These are phyloP conservation scores for Ruellia speciosa DNA, from an alignment of 305 asterid genomes.

Conservation along the genomic window DNA sequence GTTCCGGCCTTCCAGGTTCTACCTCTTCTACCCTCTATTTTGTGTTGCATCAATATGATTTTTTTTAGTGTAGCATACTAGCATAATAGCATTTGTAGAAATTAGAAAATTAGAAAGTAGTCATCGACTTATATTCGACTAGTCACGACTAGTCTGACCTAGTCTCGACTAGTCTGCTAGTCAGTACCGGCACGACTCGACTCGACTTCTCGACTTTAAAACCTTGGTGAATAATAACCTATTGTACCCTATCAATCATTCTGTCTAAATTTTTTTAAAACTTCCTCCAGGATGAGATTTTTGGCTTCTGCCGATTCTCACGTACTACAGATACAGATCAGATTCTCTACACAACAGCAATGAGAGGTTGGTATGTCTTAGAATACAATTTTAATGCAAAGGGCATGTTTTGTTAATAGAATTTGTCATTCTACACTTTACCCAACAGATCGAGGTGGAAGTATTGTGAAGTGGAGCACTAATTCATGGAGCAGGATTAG, in stretches of 20 bases:
- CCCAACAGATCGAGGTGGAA: conserved; percentile 46
- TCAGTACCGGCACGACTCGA: too few relatives aligned
- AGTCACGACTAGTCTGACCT: too few relatives aligned
- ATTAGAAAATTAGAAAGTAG: too few relatives aligned
- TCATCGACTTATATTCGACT: too few relatives aligned
- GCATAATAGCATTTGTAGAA: too few relatives aligned
- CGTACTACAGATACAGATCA: conserved; percentile 43
- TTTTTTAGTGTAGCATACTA: too few relatives aligned
- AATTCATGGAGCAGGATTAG: conserved; percentile 62
- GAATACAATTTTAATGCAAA: background rate
- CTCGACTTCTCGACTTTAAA: too few relatives aligned
- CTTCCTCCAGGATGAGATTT: conserved; percentile 46
- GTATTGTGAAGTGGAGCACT: conserved; percentile 64
- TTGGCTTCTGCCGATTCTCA: conserved; percentile 70
- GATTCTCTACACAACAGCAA: conserved; percentile 51
- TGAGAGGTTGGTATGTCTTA: conserved; percentile 45
- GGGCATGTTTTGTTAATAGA: conserved; percentile 12
- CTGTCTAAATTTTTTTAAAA: conserved; percentile 19
- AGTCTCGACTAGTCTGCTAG: too few relatives aligned
- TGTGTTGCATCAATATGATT: too few relatives aligned
- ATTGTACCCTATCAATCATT: background rate
- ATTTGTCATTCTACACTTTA: conserved; percentile 18
- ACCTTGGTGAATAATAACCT: background rate
- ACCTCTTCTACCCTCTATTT: too few relatives aligned
- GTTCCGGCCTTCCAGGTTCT: too few relatives aligned